phyloP scores from a whole-genome alignment of 441 rosid species.

The Melastoma candidum region DNA sequence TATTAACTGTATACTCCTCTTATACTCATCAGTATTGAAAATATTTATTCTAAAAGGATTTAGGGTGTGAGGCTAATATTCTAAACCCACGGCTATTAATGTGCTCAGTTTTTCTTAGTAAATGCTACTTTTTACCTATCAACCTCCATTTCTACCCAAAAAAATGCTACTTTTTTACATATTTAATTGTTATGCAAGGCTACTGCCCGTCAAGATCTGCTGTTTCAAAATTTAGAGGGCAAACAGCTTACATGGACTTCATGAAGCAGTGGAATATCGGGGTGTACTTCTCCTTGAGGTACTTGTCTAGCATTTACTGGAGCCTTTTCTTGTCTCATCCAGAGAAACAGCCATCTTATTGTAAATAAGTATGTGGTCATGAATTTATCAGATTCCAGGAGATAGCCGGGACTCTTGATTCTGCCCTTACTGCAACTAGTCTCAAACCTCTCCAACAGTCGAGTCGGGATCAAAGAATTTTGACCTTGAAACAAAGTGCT shows the following conservation, averaged over 20 bases:
- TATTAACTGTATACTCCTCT: too few species aligned
- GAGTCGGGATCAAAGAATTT: constrained; percentile 30
- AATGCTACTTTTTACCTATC: constrained; percentile 7
- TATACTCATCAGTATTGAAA: too few species aligned
- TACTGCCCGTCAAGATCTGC: constrained; percentile 92
- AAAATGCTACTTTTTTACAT: constrained; percentile 12
- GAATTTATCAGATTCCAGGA: constrained; percentile 77
- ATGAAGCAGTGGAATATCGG: constrained; percentile 96
- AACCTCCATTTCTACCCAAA: too few species aligned
- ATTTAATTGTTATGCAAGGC: constrained; percentile 63
- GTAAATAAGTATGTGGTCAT: neutral
- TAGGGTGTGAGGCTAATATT: too few species aligned
- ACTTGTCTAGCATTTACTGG: constrained; percentile 19
- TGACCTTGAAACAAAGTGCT: constrained; percentile 69
- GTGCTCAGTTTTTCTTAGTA: too few species aligned
- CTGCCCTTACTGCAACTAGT: constrained; percentile 53
- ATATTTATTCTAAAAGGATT: too few species aligned
- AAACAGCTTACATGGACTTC: constrained; percentile 64
- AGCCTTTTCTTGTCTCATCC: neutral
- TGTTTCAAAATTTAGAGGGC: constrained; percentile 70
- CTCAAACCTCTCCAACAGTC: constrained; percentile 50
- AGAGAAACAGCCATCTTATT: neutral
- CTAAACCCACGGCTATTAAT: too few species aligned
- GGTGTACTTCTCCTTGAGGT: constrained; percentile 93
- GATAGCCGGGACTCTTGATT: constrained; percentile 86